phyloP scores from a whole-genome alignment of 2,329 filamentous ascomycete genomes.

The Fusarium graminum region DNA sequence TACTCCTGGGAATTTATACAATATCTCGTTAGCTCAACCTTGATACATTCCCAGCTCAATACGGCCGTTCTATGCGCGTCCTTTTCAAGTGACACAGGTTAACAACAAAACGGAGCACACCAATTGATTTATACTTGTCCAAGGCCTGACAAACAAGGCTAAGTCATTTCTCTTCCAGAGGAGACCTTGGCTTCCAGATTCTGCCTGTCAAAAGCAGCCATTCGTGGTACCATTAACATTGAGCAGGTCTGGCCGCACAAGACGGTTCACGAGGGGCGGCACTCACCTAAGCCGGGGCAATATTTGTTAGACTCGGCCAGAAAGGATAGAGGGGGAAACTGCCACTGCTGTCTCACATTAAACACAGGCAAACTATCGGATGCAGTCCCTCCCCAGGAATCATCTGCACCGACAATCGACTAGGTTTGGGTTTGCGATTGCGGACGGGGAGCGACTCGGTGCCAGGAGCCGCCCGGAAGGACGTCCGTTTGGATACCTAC shows the following conservation, averaged over 20 bases:
- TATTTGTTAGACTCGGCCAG: conserved; percentile 28
- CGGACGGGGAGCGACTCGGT: conserved; percentile 31
- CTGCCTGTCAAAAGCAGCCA: conserved; percentile 9
- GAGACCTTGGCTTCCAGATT: conserved; percentile 4
- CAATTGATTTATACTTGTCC: conserved; percentile 14
- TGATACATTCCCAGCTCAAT: neutral
- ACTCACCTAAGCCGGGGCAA: conserved; percentile 24
- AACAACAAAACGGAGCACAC: conserved; percentile 14
- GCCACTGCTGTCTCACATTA: conserved; percentile 24
- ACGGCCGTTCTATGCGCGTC: neutral
- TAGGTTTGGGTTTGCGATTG: conserved; percentile 26
- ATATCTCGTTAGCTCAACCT: conserved; percentile 1
- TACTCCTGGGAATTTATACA: neutral
- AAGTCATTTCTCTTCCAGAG: conserved; percentile 20
- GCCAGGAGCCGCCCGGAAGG: conserved; percentile 40
- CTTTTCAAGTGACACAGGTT: neutral
- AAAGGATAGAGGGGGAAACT: conserved; percentile 1
- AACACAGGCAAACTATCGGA: conserved; percentile 28
- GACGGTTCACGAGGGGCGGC: conserved; percentile 25
- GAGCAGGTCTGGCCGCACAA: conserved; percentile 25
- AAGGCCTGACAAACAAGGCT: conserved; percentile 23
- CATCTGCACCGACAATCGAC: conserved; percentile 31
- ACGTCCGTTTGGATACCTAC: conserved; percentile 26
- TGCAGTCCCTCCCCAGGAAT: conserved; percentile 24
- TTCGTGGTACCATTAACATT: conserved; percentile 15